A percentile compares a stretch with the other conserved stretches of the same genome.
These are phyloP conservation scores for Scytalidium lignicola DNA, from an alignment of 2,329 filamentous ascomycete genomes.

Conservation along the genomic window DNA sequence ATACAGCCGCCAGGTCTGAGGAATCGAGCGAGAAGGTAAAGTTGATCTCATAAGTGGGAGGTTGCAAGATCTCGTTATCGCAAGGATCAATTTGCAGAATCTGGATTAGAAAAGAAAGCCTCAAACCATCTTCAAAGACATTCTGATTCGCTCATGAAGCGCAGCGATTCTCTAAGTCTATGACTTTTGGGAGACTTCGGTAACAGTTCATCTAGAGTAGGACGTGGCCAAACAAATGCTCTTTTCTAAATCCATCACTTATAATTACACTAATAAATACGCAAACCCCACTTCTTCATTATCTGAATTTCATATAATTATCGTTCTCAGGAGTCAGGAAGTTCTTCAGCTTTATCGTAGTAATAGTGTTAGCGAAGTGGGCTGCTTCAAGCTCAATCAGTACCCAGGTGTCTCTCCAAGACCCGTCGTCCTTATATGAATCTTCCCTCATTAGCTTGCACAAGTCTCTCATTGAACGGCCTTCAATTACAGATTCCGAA, in stretches of 20 bases:
- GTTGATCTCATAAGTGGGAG: not conserved
- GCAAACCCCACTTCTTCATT: too few relatives aligned
- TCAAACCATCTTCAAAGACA: not conserved
- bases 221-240: too few relatives aligned
- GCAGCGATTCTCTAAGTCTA: too few relatives aligned
- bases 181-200: too few relatives aligned
- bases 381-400: not conserved
- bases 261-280: too few relatives aligned
- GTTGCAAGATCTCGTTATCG: not conserved
- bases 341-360: not conserved
- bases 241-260: too few relatives aligned
- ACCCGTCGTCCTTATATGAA: not conserved
- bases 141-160: too few relatives aligned
- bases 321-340: not conserved
- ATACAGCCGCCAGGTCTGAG: slow-evolving; percentile 38
- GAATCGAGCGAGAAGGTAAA: too few relatives aligned
- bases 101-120: not conserved
- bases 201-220: too few relatives aligned
- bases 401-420: not conserved
- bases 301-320: not conserved
- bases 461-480: not conserved
- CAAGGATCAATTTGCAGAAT: not conserved
- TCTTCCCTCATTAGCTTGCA: not conserved
- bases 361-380: not conserved
- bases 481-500: not conserved